phyloP scores from a whole-genome alignment of 2,329 filamentous ascomycete genomes.

The Ascocoryne sarcoides region DNA sequence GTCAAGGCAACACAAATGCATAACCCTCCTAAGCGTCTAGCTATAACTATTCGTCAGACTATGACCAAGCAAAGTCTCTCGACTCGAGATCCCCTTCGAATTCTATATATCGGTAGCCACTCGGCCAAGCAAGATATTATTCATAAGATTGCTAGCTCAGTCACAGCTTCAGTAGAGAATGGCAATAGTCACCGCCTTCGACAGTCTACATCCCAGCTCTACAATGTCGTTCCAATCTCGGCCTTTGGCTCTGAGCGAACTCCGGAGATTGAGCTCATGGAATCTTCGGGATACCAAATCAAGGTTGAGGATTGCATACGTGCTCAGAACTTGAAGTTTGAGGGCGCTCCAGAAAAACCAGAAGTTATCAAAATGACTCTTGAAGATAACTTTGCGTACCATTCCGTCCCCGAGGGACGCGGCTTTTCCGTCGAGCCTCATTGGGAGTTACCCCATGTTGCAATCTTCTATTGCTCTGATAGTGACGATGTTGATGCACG shows the following conservation, averaged over 20 bases:
- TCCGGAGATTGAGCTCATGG: conserved; percentile 43
- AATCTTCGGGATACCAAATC: conserved; percentile 42
- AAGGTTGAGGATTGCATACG: conserved; percentile 40
- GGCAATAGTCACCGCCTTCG: conserved; percentile 26
- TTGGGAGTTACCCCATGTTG: conserved; percentile 41
- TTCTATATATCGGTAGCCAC: conserved; percentile 41
- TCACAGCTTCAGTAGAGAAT: conserved; percentile 33
- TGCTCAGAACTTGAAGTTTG: conserved; percentile 30
- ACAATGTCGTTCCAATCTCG: conserved; percentile 43
- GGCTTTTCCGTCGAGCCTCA: conserved; percentile 33
- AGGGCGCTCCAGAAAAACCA: conserved; percentile 29
- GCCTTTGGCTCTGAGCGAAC: conserved; percentile 36
- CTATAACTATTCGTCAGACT: conserved; percentile 38
- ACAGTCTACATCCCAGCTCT: conserved; percentile 35
- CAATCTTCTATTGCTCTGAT: conserved; percentile 40
- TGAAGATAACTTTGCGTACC: conserved; percentile 31
- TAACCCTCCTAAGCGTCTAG: conserved; percentile 30
- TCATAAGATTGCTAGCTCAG: conserved; percentile 40
- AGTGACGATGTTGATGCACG: conserved; percentile 32
- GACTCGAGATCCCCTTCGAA: conserved; percentile 37
- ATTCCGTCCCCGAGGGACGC: conserved; percentile 29
- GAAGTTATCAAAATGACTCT: conserved; percentile 32
- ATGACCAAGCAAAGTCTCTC: conserved; percentile 39
- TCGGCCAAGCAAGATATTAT: conserved; percentile 34
- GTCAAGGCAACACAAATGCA: conserved; percentile 28